A percentile compares a stretch with the other conserved stretches of the same genome.
Evolutionary conservation across 805 yeast genomes (phyloP).

Genomic region (Starmerella cellae): DNA sequence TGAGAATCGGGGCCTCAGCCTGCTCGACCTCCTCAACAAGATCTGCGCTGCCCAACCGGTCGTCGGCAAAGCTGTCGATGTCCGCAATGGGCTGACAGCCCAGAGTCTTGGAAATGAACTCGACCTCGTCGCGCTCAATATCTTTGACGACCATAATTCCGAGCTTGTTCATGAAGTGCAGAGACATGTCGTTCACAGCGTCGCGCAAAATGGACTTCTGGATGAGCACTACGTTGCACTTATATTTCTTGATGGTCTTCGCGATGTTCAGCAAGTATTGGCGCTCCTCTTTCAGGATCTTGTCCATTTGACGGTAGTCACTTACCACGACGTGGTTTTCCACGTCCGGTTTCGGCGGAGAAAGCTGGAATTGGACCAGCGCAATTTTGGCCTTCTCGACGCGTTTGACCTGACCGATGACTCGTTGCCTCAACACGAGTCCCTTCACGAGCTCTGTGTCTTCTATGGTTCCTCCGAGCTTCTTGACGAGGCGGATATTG

Average conservation of each 20-base stretch:
- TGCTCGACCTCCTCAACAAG: slow-evolving; percentile 81
- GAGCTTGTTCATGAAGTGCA: slow-evolving; percentile 85
- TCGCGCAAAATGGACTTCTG: slow-evolving; percentile 91
- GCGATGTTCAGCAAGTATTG: slow-evolving; percentile 88
- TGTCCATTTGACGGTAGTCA: slow-evolving; percentile 98
- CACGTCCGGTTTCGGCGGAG: slow-evolving; percentile 96
- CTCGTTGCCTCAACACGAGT: slow-evolving; percentile 83
- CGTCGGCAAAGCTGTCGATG: slow-evolving; percentile 83
- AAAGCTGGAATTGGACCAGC: slow-evolving; percentile 80
- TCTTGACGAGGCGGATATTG: slow-evolving; percentile 80
- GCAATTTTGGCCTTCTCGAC: slow-evolving; percentile 89
- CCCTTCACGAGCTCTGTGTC: slow-evolving; percentile 83
- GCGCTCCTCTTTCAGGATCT: slow-evolving; percentile 93
- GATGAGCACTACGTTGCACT: slow-evolving; percentile 80
- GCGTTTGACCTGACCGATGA: slow-evolving; percentile 86
- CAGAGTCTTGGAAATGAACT: slow-evolving; percentile 68
- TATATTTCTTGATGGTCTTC: slow-evolving; percentile 91
- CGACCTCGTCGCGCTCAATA: slow-evolving; percentile 91
- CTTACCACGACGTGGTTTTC: slow-evolving; percentile 95
- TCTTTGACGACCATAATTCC: slow-evolving; percentile 91
- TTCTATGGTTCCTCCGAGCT: slow-evolving; percentile 95
- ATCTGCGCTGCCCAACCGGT: slow-evolving; percentile 83
- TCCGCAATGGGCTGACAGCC: slow-evolving; percentile 97
- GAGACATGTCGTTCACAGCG: slow-evolving; percentile 86
- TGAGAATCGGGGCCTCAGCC: slow-evolving; percentile 78